phyloP scores from a whole-genome alignment of 768 basidiomycete species.

The Fistulinella prunicolor region DNA sequence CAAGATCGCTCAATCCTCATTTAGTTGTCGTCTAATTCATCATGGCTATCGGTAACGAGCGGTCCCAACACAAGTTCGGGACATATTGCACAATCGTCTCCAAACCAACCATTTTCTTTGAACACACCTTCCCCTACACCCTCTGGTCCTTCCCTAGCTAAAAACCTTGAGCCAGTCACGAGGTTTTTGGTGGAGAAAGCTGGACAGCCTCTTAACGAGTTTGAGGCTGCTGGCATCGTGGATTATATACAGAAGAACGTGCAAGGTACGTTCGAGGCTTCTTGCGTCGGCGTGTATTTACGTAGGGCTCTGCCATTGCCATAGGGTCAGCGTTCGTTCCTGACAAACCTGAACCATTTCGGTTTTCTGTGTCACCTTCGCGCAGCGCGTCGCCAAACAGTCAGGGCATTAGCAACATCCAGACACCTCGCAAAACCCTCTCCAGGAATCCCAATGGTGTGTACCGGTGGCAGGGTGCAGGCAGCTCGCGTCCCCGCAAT shows the following conservation, averaged over 20 bases:
- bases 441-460: slow-evolving; percentile 71
- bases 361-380: slow-evolving; percentile 49
- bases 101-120: slow-evolving; percentile 18
- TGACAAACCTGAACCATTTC: slow-evolving; percentile 54
- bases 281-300: slow-evolving; percentile 15
- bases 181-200: slow-evolving; percentile 47
- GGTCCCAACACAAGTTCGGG: slow-evolving; percentile 11
- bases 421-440: slow-evolving; percentile 51
- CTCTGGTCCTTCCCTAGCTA: slow-evolving; percentile 30
- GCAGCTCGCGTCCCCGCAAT: slow-evolving; percentile 66
- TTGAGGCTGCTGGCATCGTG: slow-evolving; percentile 55
- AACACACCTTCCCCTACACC: slow-evolving; percentile 12
- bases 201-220: slow-evolving; percentile 46
- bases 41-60: slow-evolving; percentile 15
- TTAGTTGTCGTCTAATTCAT: slow-evolving; percentile 23
- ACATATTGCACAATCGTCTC: slow-evolving; percentile 13
- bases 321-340: slow-evolving; percentile 24
- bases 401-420: slow-evolving; percentile 14
- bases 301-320: slow-evolving; percentile 4
- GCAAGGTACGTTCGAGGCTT: slow-evolving; percentile 36
- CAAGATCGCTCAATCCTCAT: slow-evolving; percentile 23
- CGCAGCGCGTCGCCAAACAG: slow-evolving; percentile 28
- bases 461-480: slow-evolving; percentile 73
- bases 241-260: slow-evolving; percentile 52
- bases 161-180: slow-evolving; percentile 48